A percentile compares a stretch with the other conserved stretches of the same genome.
These are phyloP conservation scores for Talaromyces sp. DNA, from an alignment of 2,329 filamentous ascomycete genomes.

Conservation along the genomic window DNA sequence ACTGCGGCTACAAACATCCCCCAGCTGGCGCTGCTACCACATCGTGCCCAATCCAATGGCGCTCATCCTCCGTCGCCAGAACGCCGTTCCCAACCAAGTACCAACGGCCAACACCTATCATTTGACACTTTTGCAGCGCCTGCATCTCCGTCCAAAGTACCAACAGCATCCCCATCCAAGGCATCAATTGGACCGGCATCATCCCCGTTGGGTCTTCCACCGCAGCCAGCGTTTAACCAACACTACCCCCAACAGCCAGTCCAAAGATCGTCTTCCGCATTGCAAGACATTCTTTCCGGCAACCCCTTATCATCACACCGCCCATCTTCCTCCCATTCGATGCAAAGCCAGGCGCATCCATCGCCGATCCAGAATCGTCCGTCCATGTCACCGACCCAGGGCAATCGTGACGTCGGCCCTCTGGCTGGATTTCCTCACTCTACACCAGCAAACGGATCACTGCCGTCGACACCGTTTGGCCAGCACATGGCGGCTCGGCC, in stretches of 20 bases:
- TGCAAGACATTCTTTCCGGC: constrained; percentile 12
- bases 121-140: constrained; percentile 24
- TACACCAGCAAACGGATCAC: constrained; percentile 20
- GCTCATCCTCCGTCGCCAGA: constrained; percentile 24
- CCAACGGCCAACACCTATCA: constrained; percentile 12
- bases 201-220: constrained; percentile 19
- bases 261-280: constrained; percentile 24
- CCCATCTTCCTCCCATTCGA: constrained; percentile 40
- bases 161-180: constrained; percentile 30
- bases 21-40: neutral
- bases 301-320: constrained; percentile 22
- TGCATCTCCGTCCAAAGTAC: constrained; percentile 25
- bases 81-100: constrained; percentile 22
- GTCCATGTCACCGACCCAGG: constrained; percentile 46
- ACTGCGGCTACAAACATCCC: neutral
- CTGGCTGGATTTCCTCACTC: constrained; percentile 40
- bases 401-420: constrained; percentile 45
- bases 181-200: constrained; percentile 24
- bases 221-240: constrained; percentile 8
- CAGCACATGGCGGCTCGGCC: constrained; percentile 25
- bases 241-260: constrained; percentile 21
- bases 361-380: constrained; percentile 43
- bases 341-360: constrained; percentile 25
- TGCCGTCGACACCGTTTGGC: constrained; percentile 30
- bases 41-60: constrained; percentile 3